Base-by-base conservation (phyloP, 2,329 filamentous ascomycete species). In the Didymella segeticola region DNA sequence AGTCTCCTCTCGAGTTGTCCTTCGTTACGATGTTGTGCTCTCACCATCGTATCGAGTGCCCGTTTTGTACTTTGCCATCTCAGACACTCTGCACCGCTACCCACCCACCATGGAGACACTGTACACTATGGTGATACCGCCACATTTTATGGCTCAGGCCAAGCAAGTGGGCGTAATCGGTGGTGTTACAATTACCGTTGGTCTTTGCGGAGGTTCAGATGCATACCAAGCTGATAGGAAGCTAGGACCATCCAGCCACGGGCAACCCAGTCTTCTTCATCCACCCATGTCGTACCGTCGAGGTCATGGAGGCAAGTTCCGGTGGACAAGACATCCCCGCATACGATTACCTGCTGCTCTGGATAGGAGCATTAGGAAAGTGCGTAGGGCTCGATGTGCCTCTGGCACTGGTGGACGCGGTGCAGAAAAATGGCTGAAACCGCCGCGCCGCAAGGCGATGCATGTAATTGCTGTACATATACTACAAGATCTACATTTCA, bases 271-370 rank as follows among this genome's bases (percentile, higher is more conserved):
- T 86, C 43, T 97, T 93, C 75, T 97, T 96, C 75, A 83, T 98
- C 64, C 95, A 99, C 77, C 93, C 95, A 20, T 98, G 95, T 77
- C 86, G 90, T 72, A 90, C 95, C 8, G 89, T 89, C 50, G 89
- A 93, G 61, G 89, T 90, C 46, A 89, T 98, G 83, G 80, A 80
- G 63, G 80, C 70, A 79, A 81, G 71, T 75, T 67, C 73, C 12
- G 65, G 67, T 4, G 42, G 62, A 43, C 47, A 63, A 51, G 58
- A 67, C n/a, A 60, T 79, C 37, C 75, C 64, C 15, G 74, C 79
- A 5, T 72, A 87, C 66, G 81, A 87, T 65, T 98, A 98, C 78
- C 81, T 98, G 68, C 84, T 91, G 77, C 78, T 91, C 49, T 98
- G 93, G 93, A 81, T 97, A 58, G 93, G 93, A n/a, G 78, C 96